Evolutionary conservation across 192 early-diverging fungal species (phyloP).

Genomic region (Podila epicladia): DNA sequence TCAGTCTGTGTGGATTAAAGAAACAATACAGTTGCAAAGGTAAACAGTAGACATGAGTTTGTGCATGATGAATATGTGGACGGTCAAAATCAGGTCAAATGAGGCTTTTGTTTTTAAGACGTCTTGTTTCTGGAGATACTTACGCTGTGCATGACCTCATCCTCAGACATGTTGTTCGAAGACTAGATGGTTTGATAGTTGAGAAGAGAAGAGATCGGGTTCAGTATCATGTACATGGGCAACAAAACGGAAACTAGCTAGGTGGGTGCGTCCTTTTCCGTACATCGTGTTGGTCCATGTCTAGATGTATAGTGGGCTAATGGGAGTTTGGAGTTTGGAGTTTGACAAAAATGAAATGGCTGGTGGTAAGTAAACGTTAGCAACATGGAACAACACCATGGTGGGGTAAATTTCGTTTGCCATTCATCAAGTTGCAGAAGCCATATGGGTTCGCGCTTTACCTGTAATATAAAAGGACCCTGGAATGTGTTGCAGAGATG

Average conservation of each 20-base stretch:
- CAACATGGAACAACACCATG: not conserved
- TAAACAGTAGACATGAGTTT: no score
- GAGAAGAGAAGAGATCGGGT: not conserved
- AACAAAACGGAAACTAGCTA: not conserved
- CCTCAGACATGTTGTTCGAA: constrained; percentile 32
- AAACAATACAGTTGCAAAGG: no score
- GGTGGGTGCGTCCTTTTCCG: not conserved
- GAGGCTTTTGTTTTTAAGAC: not conserved
- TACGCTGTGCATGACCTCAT: constrained; percentile 45
- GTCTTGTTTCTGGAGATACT: not conserved
- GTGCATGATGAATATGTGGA: not conserved
- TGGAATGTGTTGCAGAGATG: not conserved
- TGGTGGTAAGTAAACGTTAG: not conserved
- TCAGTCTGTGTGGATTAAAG: not conserved
- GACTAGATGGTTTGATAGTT: not conserved
- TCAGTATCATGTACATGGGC: not conserved
- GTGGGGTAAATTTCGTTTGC: not conserved
- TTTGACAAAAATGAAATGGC: not conserved
- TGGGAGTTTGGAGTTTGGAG: not conserved
- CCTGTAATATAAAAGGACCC: not conserved
- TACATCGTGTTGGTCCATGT: constrained; percentile 2
- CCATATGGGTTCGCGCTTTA: not conserved
- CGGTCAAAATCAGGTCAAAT: not conserved
- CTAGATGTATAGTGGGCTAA: not conserved
- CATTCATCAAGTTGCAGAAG: no score